Evolutionary conservation across 495 filamentous ascomycete species (phyloP), one percentile per base, ranked within the genome.

Genomic region (Penicillium ucsense): DNA sequence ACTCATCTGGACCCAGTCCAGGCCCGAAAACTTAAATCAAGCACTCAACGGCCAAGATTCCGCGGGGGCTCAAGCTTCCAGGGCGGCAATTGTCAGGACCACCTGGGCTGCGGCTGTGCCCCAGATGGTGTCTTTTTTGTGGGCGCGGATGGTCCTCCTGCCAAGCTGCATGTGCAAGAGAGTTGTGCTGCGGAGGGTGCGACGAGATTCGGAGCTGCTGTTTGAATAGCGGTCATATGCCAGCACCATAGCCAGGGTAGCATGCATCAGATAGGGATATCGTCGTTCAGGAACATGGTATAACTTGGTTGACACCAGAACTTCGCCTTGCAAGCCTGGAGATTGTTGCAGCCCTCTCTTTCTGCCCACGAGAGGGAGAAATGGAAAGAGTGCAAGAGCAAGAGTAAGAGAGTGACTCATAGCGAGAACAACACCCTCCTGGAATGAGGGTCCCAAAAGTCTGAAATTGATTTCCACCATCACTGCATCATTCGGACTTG

Each of bases 241-340:
- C 35, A 66, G 45, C 31, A 70, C 62, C 46, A 73, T 59, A 1
- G 66, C 66, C 39, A 74, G 57, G 45, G 65, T 63, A 40, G 66
- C 66, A 48, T 76, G 72, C 71, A 76, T 74, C 46, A 76, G 49
- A 42, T 53, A 70, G 9, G 72, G 71, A 48, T 73, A 50, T 71
- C 74, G 35, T 45, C 46, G 47, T 33, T 2, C 7, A 48, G 20
- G 20, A 20, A 20, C 20, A 20, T 20, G 20, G 20, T 20, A 20
- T 20, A 20, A 20, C 20, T 20, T 20, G 20, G 20, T 20, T 20
- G 20, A 20, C 20, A 20, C 20, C 20, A 20, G 20, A 20, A 20
- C 20, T 20, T 20, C 20, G 20, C 20, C 20, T 20, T 20, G 20
- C 20, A 20, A 20, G 20, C 2, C 20, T 20, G 2, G 20, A 20